These are phyloP conservation scores for Pyropia haitanensis DNA, from an alignment of 23 red algal genomes.

Conservation along the genomic window DNA sequence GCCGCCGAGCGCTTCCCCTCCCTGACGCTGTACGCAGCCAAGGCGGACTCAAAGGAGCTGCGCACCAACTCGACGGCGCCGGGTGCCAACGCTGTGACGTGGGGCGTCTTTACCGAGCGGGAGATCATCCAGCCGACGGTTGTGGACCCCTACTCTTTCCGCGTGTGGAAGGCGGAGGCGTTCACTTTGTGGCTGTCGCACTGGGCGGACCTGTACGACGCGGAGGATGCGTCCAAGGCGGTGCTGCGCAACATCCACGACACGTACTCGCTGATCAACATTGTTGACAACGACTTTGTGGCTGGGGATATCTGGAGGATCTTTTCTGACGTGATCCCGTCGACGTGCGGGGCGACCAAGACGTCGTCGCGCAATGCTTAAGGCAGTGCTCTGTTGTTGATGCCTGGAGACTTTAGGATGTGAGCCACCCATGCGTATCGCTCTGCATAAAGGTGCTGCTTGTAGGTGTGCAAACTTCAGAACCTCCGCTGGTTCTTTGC, in stretches of 20 bases:
- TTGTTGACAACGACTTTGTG: conserved; percentile 97
- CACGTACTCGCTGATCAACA: conserved; percentile 73
- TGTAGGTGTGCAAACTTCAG: too few species aligned
- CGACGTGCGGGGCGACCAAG: too few species aligned
- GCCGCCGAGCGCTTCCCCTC: conserved; percentile 49
- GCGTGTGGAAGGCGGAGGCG: conserved; percentile 92
- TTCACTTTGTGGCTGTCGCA: conserved; percentile 83
- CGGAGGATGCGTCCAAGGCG: conserved; percentile 24
- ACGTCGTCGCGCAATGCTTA: too few species aligned
- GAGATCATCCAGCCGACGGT: conserved; percentile 95
- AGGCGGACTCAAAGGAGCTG: conserved; percentile 27
- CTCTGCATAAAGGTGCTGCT: too few species aligned
- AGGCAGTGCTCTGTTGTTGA: too few species aligned
- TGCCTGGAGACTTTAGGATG: too few species aligned
- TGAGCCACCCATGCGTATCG: too few species aligned
- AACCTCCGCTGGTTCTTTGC: too few species aligned
- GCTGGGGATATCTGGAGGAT: conserved; percentile 70
- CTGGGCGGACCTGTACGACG: conserved; percentile 59
- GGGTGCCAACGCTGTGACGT: conserved; percentile 83
- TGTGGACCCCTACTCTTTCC: conserved; percentile 77
- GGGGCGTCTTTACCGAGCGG: conserved; percentile 93
- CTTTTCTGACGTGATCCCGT: too few species aligned
- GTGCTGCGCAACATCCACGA: conserved; percentile 72
- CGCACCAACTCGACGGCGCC: conserved; percentile 45
- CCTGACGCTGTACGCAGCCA: conserved; percentile 74